A percentile compares a stretch with the other conserved stretches of the same genome.
phyloP scores from a whole-genome alignment of 2,329 filamentous ascomycete genomes.

The Akanthomyces dipterigenus region DNA sequence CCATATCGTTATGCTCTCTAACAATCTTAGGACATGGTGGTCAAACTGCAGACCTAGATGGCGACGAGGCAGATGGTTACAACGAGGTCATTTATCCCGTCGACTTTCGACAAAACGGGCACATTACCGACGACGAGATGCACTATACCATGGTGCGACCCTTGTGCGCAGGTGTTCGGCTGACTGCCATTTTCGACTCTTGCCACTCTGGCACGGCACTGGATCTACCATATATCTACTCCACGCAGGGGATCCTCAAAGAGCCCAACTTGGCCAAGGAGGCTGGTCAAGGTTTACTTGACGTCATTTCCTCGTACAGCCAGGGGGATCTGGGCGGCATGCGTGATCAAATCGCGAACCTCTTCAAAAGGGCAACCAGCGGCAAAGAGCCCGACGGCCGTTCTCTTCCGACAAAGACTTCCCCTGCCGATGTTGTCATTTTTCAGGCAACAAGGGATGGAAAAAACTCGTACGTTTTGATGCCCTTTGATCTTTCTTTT shows the following conservation, averaged over 20 bases:
- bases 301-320: constrained; percentile 52
- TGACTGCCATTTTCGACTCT: constrained; percentile 59
- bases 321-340: constrained; percentile 76
- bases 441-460: constrained; percentile 94
- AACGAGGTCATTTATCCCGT: constrained; percentile 82
- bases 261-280: constrained; percentile 63
- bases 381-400: constrained; percentile 75
- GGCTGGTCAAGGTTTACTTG: constrained; percentile 56
- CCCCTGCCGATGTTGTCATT: constrained; percentile 93
- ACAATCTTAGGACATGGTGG: constrained; percentile 61
- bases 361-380: constrained; percentile 82
- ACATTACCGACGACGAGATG: constrained; percentile 80
- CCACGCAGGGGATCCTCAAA: constrained; percentile 61
- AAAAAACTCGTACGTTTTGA: constrained; percentile 72
- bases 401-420: constrained; percentile 82
- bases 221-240: constrained; percentile 63
- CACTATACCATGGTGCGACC: constrained; percentile 64
- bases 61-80: constrained; percentile 74
- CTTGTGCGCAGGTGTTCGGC: constrained; percentile 47
- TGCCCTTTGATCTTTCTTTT: no score
- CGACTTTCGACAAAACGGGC: constrained; percentile 73
- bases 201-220: constrained; percentile 62
- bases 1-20: no score
- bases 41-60: constrained; percentile 70
- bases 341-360: constrained; percentile 68